phyloP scores from a whole-genome alignment of 371 early-diverging fungal genomes.

The Capillidium rhysosporum region DNA sequence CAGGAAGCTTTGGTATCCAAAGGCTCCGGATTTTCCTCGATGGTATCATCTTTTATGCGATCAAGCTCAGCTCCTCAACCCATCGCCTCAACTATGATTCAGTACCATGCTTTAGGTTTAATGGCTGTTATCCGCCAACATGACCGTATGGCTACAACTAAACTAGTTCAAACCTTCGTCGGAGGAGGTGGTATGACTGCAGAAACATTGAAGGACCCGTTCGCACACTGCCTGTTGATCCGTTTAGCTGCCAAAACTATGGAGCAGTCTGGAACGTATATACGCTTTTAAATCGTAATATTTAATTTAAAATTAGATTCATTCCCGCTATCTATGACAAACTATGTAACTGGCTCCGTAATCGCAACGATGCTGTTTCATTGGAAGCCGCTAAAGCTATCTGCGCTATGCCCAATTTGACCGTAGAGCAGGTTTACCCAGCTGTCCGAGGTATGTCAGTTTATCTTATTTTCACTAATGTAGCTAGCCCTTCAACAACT shows the following conservation, averaged over 20 bases:
- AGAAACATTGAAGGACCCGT: constrained; percentile 51
- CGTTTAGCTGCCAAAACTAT: constrained; percentile 85
- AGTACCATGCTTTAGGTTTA: constrained; percentile 94
- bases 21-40: constrained; percentile 24
- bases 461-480: not conserved
- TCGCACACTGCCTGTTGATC: constrained; percentile 82
- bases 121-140: constrained; percentile 86
- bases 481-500: constrained; percentile 65
- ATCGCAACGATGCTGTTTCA: constrained; percentile 92
- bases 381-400: constrained; percentile 95
- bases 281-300: not conserved
- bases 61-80: constrained; percentile 20
- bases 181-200: constrained; percentile 27
- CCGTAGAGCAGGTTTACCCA: constrained; percentile 67
- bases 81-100: constrained; percentile 57
- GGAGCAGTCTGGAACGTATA: constrained; percentile 62
- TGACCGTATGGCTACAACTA: constrained; percentile 94
- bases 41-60: constrained; percentile 19
- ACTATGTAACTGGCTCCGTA: constrained; percentile 77
- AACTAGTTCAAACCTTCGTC: constrained; percentile 77
- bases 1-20: constrained; percentile 44
- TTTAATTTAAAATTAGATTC: not conserved
- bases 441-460: constrained; percentile 54
- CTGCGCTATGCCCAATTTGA: constrained; percentile 67
- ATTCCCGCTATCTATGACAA: constrained; percentile 14